Evolutionary conservation across 208 protist genomes (phyloP).

Genomic region (Leishmania tarentolae): DNA sequence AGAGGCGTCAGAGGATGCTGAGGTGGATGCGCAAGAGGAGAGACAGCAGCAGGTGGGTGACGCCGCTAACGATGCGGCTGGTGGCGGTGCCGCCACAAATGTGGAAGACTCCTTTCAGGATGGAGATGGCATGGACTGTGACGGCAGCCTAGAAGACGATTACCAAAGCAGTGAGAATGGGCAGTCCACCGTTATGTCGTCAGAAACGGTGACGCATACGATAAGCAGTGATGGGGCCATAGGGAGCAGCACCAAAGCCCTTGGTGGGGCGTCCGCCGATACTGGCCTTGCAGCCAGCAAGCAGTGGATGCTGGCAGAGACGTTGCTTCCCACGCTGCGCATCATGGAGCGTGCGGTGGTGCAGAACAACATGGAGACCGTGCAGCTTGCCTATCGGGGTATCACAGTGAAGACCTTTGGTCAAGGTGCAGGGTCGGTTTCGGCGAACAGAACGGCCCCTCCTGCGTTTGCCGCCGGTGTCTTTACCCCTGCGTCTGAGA

Average conservation of each 20-base stretch:
- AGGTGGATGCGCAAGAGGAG: conserved; percentile 32
- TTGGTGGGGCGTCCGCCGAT: background rate
- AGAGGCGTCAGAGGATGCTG: conserved; percentile 57
- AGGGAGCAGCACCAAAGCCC: background rate
- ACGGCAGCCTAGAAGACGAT: conserved; percentile 19
- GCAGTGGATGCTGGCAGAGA: conserved; percentile 84
- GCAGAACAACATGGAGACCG: conserved; percentile 87
- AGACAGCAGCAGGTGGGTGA: conserved; percentile 3
- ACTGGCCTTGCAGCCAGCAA: conserved; percentile 9
- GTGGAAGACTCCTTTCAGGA: conserved; percentile 47
- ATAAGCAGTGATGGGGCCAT: background rate
- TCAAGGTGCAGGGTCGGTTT: too few species aligned
- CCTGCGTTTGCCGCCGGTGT: background rate
- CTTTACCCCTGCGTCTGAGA: background rate
- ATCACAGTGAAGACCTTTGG: conserved; percentile 58
- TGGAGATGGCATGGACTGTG: conserved; percentile 43
- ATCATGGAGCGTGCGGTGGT: conserved; percentile 93
- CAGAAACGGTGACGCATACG: conserved; percentile 12
- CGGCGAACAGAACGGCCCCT: background rate
- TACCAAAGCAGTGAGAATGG: conserved; percentile 41
- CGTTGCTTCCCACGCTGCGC: conserved; percentile 77
- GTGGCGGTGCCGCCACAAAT: conserved; percentile 17
- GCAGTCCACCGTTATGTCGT: conserved; percentile 34
- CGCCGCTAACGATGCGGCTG: conserved; percentile 9
- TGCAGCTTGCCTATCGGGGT: conserved; percentile 87